These are phyloP conservation scores for Dryas alaskensis DNA, from an alignment of 306 rosid genomes.

Conservation along the genomic window DNA sequence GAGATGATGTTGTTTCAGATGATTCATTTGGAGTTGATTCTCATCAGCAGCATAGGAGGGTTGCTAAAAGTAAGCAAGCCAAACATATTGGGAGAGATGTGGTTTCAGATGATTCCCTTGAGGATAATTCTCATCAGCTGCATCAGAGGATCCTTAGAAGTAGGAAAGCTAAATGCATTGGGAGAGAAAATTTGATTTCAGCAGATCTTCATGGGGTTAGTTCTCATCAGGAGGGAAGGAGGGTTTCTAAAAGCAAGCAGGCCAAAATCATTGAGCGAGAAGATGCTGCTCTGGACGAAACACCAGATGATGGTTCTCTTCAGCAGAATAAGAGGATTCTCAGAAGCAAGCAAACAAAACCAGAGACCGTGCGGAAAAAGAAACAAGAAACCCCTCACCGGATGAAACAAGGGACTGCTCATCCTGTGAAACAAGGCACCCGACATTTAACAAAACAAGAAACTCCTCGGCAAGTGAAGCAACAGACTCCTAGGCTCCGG, in stretches of 20 bases:
- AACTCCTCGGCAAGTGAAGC: conserved; percentile 45
- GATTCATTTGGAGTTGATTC: conserved; percentile 30
- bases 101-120: conserved; percentile 44
- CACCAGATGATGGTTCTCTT: conserved; percentile 37
- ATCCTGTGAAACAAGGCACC: conserved; percentile 45
- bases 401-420: conserved; percentile 44
- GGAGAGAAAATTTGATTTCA: conserved; percentile 24
- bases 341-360: conserved; percentile 53
- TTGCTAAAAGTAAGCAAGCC: conserved; percentile 33
- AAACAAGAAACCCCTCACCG: conserved; percentile 42
- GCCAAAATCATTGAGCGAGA: conserved; percentile 50
- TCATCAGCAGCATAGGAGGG: conserved; percentile 25
- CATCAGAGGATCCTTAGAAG: conserved; percentile 26
- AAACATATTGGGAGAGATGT: conserved; percentile 28
- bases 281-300: conserved; percentile 39
- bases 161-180: conserved; percentile 23
- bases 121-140: conserved; percentile 27
- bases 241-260: conserved; percentile 50
- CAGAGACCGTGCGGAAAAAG: conserved; percentile 39
- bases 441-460: conserved; percentile 35
- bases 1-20: conserved; percentile 32
- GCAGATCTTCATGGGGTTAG: conserved; percentile 30
- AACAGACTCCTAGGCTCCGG: conserved; percentile 34
- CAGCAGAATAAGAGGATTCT: conserved; percentile 50
- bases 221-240: conserved; percentile 41